Base-by-base conservation (phyloP, 768 basidiomycete species). In the Tylopilus rubrobrunneus region DNA sequence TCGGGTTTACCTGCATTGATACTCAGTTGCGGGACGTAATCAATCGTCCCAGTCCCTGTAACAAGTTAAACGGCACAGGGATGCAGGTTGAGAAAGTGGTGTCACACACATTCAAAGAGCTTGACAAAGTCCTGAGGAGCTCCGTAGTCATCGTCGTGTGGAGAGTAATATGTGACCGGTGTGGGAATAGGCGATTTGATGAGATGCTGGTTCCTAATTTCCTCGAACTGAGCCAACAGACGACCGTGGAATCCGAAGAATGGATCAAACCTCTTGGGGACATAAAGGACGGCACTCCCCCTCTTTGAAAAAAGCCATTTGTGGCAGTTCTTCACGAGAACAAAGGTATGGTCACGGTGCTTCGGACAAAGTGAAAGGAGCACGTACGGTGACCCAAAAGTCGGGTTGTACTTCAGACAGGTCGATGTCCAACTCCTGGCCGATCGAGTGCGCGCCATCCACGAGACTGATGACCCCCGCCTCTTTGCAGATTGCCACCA, bases 221-320 rank as follows among this genome's bases (percentile, higher is more conserved):
- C 40, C 9, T 51, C 34, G 0, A 11, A 23, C 28, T 55, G 21
- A 49, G 48, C 27, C 8, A 42, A 42, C 21, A 34, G 31, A 33
- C 33, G 37, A 21, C 19, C 37, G 37, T 3, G 25, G 12, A 25
- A 28, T 8, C n/a, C 5, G 14, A 37, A 37, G 43, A 49, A 10
- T 10, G 6, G 11, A 43, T 34, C 76, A 29, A 53, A 81, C 83
- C 80, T 69, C 52, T 73, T 76, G 0, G 90, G 87, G 6, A 89
- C 87, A 64, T 93, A 94, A 15, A 94, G 72, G 17, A 86, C 73
- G 0, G 88, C 83, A 43, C 78, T 83, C 1, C 81, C 74, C 6
- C 91, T 78, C 66, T 89, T 86, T 4, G 81, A 76, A 60, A 77
- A 84, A 2, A 92, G 71, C 91, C 92, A 95, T 69, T 94, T 93